Conservation (phyloP, 148 eudicot species). For the Salicornia ramosissima region DNA sequence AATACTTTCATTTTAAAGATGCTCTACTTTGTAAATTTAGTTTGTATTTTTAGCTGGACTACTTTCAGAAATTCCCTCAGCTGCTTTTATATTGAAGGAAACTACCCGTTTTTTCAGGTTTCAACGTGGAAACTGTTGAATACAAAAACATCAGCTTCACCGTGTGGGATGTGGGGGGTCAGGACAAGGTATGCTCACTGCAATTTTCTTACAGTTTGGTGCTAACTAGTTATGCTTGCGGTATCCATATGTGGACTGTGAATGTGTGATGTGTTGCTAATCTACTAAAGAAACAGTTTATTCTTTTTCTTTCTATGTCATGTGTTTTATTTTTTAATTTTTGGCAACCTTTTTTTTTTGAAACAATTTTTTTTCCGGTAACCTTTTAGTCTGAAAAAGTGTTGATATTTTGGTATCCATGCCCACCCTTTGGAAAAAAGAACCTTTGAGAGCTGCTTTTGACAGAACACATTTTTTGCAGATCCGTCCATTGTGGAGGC, state of each 20-base stretch:
- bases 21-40: not conserved
- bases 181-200: slow-evolving; percentile 49
- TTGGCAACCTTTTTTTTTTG: too few relatives aligned
- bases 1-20: not conserved
- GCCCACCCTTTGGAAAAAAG: not conserved
- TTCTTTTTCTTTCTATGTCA: not conserved
- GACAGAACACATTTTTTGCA: slow-evolving; percentile 23
- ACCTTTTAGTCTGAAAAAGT: too few relatives aligned
- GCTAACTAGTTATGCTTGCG: too few relatives aligned
- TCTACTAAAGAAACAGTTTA: not conserved
- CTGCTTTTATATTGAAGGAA: slow-evolving; percentile 10
- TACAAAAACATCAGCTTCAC: slow-evolving; percentile 78
- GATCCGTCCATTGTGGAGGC: slow-evolving; percentile 95
- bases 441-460: not conserved
- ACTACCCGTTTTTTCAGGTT: slow-evolving; percentile 33
- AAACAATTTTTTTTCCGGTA: too few relatives aligned
- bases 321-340: too few relatives aligned
- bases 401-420: not conserved
- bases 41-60: not conserved
- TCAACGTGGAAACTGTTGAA: slow-evolving; percentile 65
- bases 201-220: not conserved
- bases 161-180: slow-evolving; percentile 79
- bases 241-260: too few relatives aligned
- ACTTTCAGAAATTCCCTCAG: not conserved
- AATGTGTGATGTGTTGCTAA: not conserved